Evolutionary conservation across 2,329 filamentous ascomycete species (phyloP), one percentile per base, ranked within the genome.

Genomic region (Tolypocladium ovalisporum): DNA sequence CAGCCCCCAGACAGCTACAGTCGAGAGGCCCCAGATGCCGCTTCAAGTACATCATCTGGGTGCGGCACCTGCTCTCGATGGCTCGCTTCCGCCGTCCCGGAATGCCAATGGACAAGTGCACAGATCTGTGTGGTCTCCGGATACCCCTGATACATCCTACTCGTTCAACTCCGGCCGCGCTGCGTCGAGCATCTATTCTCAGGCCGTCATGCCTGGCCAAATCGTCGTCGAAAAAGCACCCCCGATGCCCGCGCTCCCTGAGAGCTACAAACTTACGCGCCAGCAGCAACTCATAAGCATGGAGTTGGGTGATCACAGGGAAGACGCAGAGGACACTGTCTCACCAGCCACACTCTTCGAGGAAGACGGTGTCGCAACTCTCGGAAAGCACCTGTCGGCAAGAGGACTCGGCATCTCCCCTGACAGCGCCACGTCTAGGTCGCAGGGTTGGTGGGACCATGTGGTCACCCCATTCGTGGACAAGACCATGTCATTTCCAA

Each of bases 381-480:
- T 73, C 66, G 58, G 73, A 35, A 72, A 73, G 58, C 73, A 74
- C 7, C 62, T 68, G 42, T 75, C 71, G 57, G 66, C 70, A 17
- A 75, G 73, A 55, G 70, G 67, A 9, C 65, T 69, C 10, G 66
- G 68, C 52, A 54, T 74, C 62, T 71, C 73, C 47, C 69, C 77
- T 51, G 70, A 77, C 53, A 82, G 80, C 44, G 82, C 80, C 34
- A 79, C 76, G 47, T 79, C 81, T 13, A 79, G 78, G 57, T 86
- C 85, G 32, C 78, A 79, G 59, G 88, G 88, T 24, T 91, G 88
- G 87, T 91, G 88, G 88, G 88, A 89, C 64, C 79, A 88, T 62
- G 83, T 91, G 57, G 85, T 81, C 9, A 88, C 87, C 1, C 88
- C 88, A 0, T 90, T 90, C 64, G 64, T 71, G 19, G 76, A 79